Evolutionary conservation across 441 rosid genomes (phyloP), one percentile per base, ranked within the genome.

Genomic region (Metrosideros polymorpha): DNA sequence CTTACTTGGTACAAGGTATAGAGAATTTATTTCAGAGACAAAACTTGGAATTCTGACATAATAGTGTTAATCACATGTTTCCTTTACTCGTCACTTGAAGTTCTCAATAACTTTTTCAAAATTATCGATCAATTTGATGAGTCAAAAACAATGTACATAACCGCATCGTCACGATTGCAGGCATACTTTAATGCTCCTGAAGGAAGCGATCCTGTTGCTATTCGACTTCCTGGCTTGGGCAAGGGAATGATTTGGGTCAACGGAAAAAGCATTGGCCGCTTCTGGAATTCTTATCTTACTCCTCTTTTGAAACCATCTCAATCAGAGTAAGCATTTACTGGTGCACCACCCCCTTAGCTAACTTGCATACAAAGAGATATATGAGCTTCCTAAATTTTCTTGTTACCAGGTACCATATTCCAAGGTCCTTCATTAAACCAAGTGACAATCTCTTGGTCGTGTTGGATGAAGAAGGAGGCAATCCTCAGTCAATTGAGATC

Each of bases 191-290:
- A 93, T 84, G 92, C 92, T 19, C 99, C 99, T 6, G 94, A 94
- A 90, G 98, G 99, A 84, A 17, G 88, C 71, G 83, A 89, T n/a
- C 94, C 99, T 0, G 86, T 95, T 42, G 96, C 92, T 43, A 83
- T 98, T 51, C 85, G 93, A 17, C 93, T 96, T 93, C 89, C 83
- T 6, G 92, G 93, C 12, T 95, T 96, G 97, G 91, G 92, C 3
- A 98, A 98, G 89, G 99, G 99, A 35, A 91, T 95, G 94, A 88
- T 94, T 75, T 98, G 99, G 98, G 89, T 98, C 52, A 98, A 98
- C 32, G 99, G 99, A 8, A 88, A 90, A 82, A 94, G 92, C 91
- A 93, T 98, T 39, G 99, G 99, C 50, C 91, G 99, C 24, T 92
- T 95, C 85, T 98, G 99, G 99, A 90, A 91, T 92, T 90, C 96